Base-by-base conservation (phyloP, 345 rosid genomes). In the Citrus medica region DNA sequence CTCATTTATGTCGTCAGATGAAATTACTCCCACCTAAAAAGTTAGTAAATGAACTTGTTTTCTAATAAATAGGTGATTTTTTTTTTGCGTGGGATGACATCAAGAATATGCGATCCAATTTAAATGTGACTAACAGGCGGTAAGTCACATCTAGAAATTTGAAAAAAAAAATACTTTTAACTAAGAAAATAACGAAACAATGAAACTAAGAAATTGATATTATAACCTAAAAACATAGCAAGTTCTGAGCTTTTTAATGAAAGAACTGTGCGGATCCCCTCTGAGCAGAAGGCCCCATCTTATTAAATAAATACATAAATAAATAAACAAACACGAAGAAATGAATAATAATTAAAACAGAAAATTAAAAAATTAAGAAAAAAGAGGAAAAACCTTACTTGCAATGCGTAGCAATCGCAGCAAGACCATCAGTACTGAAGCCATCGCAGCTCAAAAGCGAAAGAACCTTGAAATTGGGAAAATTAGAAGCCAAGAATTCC, bases 361-460 rank as follows among this genome's bases (percentile, higher is more conserved):
- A 51, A 30, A 51, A 62, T 42, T 42, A 14, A 9, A 9, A 40
- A 40, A 40, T 27, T 24, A 10, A 4, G 6, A 19, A 48, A 6
- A 9, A 21, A 53, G 14, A 19, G 5, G 21, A 19, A 53, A 56
- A 61, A 21, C 28, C 81, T 67, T 81, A 92, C 93, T 87, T 90
- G 95, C 93, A 88, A 76, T 87, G 89, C 62, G 85, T 73, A 24
- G 95, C 88, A 67, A 92, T 81, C 76, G 87, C 82, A 1, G 87
- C 85, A 46, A 92, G 87, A 24, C 95, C 95, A 61, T 82, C 75
- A 27, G 92, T 90, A 46, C 91, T 88, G 53, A 92, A 88, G 3
- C 95, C 95, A 68, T 92, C 95, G 53, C 95, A 92, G 76, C 93
- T 88, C 61, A 88, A 55, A 59, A 92, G 89, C 59, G 92, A 86